Base-by-base conservation (phyloP, 2,329 filamentous ascomycete species). In the Venturia aucupariae region DNA sequence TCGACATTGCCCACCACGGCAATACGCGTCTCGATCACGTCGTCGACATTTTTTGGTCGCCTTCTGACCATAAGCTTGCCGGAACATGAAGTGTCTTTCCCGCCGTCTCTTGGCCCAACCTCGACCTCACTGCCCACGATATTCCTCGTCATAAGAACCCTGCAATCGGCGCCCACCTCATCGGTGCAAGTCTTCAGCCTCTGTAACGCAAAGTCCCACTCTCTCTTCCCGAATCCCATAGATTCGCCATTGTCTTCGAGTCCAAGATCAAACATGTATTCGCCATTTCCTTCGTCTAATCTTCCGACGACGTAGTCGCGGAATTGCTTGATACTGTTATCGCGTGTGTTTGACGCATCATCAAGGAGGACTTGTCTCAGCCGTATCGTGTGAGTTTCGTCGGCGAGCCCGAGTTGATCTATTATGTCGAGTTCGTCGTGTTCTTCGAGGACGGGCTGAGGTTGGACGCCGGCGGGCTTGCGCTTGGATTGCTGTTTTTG, bases 1-100 rank as follows among this genome's bases (percentile, higher is more conserved):
- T 99, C 94, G 64, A 99, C 89, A 79, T 99, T 99, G 60, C 94
- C 94, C 8, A 99, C 94, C 0, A 99, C 94, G 0, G 93, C 94
- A 77, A 99, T 95, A 69, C 94, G 81, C 11, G 93, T 96, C 81
- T 99, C 94, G 67, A 97, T 96, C 32, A 96, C 90, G 65, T 95
- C 86, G 73, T 97, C 92, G 5, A 90, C 84, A 15, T 82, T 88
- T 24, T 82, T 79, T 2, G 92, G 91, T 27, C 84, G 79, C 71
- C 88, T 86, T 46, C 94, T 86, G 66, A 97, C 83, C 70, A 97
- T 84, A 61, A 97, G 75, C 75, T 96, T 97, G n/a, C 92, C 92
- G 67, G 86, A 89, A 68, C 87, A 88, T 63, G 86, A 87, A 68
- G 85, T 88, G 67, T 90, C 86, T 71, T 90, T 92, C 65, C 81